Evolutionary conservation across 2,329 filamentous ascomycete species (phyloP), one percentile per base, ranked within the genome.

Genomic region (Colletotrichum theobromicola): DNA sequence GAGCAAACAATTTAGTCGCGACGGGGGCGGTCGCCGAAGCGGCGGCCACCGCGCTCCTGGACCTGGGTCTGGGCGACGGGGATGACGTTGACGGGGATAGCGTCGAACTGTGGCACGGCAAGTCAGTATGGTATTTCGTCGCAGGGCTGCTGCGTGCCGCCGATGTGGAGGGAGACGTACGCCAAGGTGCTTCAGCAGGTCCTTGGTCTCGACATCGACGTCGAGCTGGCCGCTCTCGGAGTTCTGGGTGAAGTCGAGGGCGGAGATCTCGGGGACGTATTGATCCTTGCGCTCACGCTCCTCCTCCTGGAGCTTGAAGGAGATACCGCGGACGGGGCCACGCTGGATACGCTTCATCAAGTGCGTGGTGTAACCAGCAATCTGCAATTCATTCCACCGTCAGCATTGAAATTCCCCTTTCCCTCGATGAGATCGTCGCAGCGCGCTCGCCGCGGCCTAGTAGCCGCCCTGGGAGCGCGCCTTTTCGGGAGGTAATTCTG

Each of bases 221-320:
- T 98, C 96, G 83, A 99, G 92, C 88, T 96, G 93, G 84, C 97
- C 97, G 85, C 90, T 94, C 90, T 98, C 97, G 86, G 92, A 92
- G 90, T 94, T 95, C 92, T 98, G 95, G 85, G 94, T 93, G 91
- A 98, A 98, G 92, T 99, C 97, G 86, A 99, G 94, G 85, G 97
- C 97, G 76, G 97, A 99, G 82, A 99, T 92, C 90, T 99, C 97
- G 85, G 97, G 97, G 80, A 99, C 97, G 91, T 98, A 99, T 92
- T 99, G 97, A 91, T 99, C 97, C 94, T 99, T 99, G 87, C 97
- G 94, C 91, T 99, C 97, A 92, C 97, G 95, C 94, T 99, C 97
- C 92, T 99, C 97, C 91, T 99, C 97, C 91, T 99, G 97, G 77
- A 99, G 95, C 93, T 99, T 99, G 96, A 99, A 99, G 88, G 97